Evolutionary conservation across 2,329 filamentous ascomycete genomes (phyloP).

Genomic region (Penicillium frequentans): DNA sequence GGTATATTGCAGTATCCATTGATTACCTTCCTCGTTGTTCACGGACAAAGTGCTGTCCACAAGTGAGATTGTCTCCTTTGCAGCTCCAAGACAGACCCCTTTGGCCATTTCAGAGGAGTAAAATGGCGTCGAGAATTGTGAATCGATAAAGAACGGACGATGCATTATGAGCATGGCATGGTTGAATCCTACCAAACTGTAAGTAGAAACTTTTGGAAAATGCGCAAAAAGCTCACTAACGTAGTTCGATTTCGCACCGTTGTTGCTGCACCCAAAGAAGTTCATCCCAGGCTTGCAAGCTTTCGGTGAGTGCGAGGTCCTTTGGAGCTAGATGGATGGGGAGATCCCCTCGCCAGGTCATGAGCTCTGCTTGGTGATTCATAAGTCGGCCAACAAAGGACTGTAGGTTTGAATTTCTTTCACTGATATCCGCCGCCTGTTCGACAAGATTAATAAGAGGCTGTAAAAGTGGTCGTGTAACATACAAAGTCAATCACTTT

Average conservation of each 20-base stretch:
- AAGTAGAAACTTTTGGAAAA: neutral
- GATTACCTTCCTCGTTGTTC: neutral
- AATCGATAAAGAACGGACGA: constrained; percentile 5
- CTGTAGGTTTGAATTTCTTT: neutral
- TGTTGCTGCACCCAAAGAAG: constrained; percentile 7
- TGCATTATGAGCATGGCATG: constrained; percentile 11
- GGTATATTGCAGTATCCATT: neutral
- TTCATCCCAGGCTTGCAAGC: neutral
- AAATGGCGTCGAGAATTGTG: constrained; percentile 7
- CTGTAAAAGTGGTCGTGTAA: neutral
- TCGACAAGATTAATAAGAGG: neutral
- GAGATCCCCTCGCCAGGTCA: constrained; percentile 10
- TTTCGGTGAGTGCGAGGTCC: neutral
- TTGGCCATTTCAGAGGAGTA: constrained; percentile 3
- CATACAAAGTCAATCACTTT: constrained; percentile 9
- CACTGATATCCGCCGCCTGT: constrained; percentile 4
- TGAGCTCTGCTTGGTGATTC: constrained; percentile 13
- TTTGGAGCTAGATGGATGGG: constrained; percentile 4
- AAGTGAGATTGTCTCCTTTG: neutral
- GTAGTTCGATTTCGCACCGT: constrained; percentile 6
- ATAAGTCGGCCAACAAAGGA: constrained; percentile 10
- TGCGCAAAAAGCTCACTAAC: neutral
- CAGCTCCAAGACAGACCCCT: neutral
- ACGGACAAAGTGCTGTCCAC: neutral
- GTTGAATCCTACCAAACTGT: constrained; percentile 6